These are phyloP conservation scores for Populus tremula DNA, from an alignment of 345 rosid genomes.

Conservation along the genomic window DNA sequence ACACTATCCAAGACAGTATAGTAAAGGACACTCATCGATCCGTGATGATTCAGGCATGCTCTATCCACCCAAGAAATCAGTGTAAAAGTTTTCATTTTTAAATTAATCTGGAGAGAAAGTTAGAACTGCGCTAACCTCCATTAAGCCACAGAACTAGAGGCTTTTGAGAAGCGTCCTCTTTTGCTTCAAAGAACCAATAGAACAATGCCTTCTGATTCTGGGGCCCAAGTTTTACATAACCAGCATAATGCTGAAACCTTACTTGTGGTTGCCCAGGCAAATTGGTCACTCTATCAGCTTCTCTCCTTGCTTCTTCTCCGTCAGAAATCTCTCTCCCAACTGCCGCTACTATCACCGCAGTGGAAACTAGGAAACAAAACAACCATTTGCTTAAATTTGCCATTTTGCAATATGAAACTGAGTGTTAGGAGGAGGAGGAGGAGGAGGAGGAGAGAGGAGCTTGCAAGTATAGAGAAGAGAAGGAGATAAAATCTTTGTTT, in stretches of 20 bases:
- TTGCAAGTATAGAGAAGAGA: too few relatives aligned
- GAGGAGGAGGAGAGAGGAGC: too few relatives aligned
- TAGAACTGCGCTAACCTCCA: constrained; percentile 43
- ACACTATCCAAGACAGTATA: too few relatives aligned
- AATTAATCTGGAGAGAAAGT: too few relatives aligned
- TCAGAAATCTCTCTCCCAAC: not conserved
- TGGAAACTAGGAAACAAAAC: not conserved
- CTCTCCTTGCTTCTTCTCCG: constrained; percentile 13
- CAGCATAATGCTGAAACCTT: constrained; percentile 55
- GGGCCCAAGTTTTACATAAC: constrained; percentile 45
- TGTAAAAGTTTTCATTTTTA: too few relatives aligned
- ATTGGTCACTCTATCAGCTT: constrained; percentile 39
- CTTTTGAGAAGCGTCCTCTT: constrained; percentile 24
- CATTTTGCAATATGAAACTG: not conserved
- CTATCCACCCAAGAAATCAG: too few relatives aligned
- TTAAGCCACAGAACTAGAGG: constrained; percentile 81
- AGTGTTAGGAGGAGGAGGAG: too few relatives aligned
- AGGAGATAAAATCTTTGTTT: too few relatives aligned
- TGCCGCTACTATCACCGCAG: not conserved
- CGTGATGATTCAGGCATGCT: too few relatives aligned
- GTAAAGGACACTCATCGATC: too few relatives aligned
- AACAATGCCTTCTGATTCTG: constrained; percentile 44
- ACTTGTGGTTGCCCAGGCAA: constrained; percentile 63
- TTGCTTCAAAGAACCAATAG: constrained; percentile 76
- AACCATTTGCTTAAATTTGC: not conserved